These are phyloP conservation scores for Pyrus betulifolia DNA, from an alignment of 306 rosid species.

Conservation along the genomic window DNA sequence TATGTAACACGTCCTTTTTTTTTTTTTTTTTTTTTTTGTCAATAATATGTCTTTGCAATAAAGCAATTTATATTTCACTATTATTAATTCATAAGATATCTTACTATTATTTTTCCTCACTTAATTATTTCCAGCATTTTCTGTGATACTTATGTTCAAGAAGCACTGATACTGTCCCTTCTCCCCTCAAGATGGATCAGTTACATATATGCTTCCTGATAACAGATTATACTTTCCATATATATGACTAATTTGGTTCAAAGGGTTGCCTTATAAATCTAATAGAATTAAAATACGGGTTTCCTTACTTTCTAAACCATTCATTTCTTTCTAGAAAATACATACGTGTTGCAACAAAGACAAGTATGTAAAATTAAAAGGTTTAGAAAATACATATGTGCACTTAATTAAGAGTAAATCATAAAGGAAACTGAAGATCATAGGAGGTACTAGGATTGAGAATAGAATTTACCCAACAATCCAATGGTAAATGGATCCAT, in stretches of 20 bases:
- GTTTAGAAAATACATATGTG: not conserved
- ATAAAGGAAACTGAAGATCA: not conserved
- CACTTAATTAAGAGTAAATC: not conserved
- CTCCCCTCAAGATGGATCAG: not conserved
- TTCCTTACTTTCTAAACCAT: not conserved
- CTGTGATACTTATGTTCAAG: not conserved
- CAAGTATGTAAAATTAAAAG: not conserved
- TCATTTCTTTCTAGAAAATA: not conserved
- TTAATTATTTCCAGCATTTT: not conserved
- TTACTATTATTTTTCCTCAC: not conserved
- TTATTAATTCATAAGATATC: not conserved
- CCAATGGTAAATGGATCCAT: constrained; percentile 97
- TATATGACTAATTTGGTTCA: not conserved
- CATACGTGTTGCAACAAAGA: not conserved
- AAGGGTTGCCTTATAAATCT: not conserved
- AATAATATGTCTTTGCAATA: not conserved
- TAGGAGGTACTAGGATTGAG: not conserved
- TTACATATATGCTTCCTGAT: not conserved
- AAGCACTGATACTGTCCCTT: not conserved
- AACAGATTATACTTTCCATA: not conserved
- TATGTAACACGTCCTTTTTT: no score
- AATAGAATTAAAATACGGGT: not conserved
- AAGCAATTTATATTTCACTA: not conserved
- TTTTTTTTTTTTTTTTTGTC: no score
- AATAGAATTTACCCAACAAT: constrained; percentile 73